These are phyloP conservation scores for Trichophyton simii DNA, from an alignment of 2,329 filamentous ascomycete genomes.

Conservation along the genomic window DNA sequence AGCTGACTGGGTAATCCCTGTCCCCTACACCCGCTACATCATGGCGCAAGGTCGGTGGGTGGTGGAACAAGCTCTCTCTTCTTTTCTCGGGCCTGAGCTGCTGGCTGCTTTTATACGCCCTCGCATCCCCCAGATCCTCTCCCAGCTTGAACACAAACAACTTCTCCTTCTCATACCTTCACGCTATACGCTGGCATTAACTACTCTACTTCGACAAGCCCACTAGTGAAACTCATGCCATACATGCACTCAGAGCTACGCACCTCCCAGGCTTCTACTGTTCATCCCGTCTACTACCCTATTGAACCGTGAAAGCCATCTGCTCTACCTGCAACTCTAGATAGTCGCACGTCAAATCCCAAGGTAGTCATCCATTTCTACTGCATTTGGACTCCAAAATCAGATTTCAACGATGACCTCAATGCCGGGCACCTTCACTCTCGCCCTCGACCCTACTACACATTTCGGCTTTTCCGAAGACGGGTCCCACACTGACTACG, in stretches of 20 bases:
- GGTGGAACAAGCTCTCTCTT: constrained; percentile 3
- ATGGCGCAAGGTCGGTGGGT: constrained; percentile 3
- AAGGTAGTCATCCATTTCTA: not conserved
- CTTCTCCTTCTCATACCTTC: not conserved
- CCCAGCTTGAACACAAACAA: not conserved
- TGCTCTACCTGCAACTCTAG: not conserved
- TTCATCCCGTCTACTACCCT: not conserved
- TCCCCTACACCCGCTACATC: constrained; percentile 4
- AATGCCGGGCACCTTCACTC: constrained; percentile 3
- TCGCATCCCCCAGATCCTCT: constrained; percentile 1
- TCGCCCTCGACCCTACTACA: constrained; percentile 1
- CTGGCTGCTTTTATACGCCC: not conserved
- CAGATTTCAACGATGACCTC: not conserved
- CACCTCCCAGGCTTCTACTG: not conserved
- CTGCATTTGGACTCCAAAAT: not conserved
- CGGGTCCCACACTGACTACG: not conserved
- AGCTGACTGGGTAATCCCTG: constrained; percentile 1
- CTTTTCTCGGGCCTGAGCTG: constrained; percentile 1
- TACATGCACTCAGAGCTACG: not conserved
- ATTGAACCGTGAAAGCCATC: not conserved
- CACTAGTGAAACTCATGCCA: not conserved
- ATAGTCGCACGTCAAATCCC: not conserved
- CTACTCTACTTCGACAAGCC: not conserved
- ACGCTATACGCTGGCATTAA: not conserved
- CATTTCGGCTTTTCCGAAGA: constrained; percentile 7